These are phyloP conservation scores for Sclerotinia minor DNA, from an alignment of 2,329 filamentous ascomycete species.

Conservation along the genomic window DNA sequence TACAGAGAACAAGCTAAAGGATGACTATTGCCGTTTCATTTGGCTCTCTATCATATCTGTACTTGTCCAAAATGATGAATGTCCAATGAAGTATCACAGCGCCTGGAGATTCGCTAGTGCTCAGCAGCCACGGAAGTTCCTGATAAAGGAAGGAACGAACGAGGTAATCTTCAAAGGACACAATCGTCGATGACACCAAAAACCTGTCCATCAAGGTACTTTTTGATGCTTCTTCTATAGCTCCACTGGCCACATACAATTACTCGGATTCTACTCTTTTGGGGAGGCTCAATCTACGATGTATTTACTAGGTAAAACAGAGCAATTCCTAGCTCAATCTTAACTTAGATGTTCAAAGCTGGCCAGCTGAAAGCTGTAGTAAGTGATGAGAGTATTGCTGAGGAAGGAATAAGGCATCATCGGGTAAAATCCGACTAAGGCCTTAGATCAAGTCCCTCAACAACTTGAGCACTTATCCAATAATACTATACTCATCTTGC, in stretches of 20 bases:
- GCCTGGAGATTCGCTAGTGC: conserved; percentile 9
- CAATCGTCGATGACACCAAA: background rate
- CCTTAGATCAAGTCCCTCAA: background rate
- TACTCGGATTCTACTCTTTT: background rate
- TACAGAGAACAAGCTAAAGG: background rate
- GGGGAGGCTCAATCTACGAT: background rate
- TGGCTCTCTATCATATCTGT: background rate
- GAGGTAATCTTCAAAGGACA: background rate
- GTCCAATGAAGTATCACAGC: background rate
- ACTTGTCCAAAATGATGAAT: background rate
- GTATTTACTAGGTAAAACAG: background rate
- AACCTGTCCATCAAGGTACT: background rate
- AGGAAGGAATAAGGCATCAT: background rate
- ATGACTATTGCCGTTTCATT: background rate
- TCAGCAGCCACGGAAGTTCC: background rate
- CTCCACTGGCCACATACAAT: background rate
- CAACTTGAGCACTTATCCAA: background rate
- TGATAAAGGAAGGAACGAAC: conserved; percentile 5
- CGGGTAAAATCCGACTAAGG: background rate
- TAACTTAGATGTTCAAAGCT: background rate
- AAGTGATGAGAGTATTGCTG: background rate
- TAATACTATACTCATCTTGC: background rate
- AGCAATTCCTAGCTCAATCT: no score
- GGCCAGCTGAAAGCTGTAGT: background rate
- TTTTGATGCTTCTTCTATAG: background rate